A percentile compares a stretch with the other conserved stretches of the same genome.
Evolutionary conservation across 371 early-diverging fungal genomes (phyloP).

Genomic region (Mortierella sp.): DNA sequence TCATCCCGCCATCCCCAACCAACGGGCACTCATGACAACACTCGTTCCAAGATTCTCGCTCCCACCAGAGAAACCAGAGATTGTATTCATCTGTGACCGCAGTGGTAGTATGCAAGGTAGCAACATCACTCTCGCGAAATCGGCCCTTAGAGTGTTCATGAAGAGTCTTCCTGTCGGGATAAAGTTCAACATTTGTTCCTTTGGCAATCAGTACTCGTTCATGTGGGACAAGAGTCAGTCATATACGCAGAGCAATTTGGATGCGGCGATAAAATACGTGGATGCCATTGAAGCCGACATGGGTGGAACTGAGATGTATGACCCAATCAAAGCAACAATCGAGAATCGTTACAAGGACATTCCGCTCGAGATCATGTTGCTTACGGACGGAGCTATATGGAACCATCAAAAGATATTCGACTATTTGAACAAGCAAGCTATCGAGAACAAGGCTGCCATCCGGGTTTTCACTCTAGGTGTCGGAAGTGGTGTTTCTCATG

Average conservation of each 20-base stretch:
- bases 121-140: conserved; percentile 24
- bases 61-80: conserved; percentile 53
- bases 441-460: conserved; percentile 22
- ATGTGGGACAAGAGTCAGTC: conserved; percentile 56
- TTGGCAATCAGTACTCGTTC: conserved; percentile 45
- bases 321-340: conserved; percentile 49
- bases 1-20: conserved; percentile 53
- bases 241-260: conserved; percentile 54
- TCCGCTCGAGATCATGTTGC: conserved; percentile 59
- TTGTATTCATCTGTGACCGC: conserved; percentile 63
- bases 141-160: conserved; percentile 55
- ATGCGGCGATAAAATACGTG: conserved; percentile 41
- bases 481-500: conserved; percentile 59
- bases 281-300: conserved; percentile 57
- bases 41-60: conserved; percentile 61
- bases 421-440: conserved; percentile 37
- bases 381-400: conserved; percentile 65
- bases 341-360: conserved; percentile 46
- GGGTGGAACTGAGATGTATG: conserved; percentile 63
- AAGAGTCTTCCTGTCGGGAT: conserved; percentile 57
- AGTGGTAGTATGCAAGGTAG: conserved; percentile 42
- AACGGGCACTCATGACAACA: conserved; percentile 53
- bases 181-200: conserved; percentile 64
- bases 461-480: conserved; percentile 63
- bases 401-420: conserved; percentile 44